Conservation (phyloP, 495 filamentous ascomycete genomes). For the Podospora didyma region DNA sequence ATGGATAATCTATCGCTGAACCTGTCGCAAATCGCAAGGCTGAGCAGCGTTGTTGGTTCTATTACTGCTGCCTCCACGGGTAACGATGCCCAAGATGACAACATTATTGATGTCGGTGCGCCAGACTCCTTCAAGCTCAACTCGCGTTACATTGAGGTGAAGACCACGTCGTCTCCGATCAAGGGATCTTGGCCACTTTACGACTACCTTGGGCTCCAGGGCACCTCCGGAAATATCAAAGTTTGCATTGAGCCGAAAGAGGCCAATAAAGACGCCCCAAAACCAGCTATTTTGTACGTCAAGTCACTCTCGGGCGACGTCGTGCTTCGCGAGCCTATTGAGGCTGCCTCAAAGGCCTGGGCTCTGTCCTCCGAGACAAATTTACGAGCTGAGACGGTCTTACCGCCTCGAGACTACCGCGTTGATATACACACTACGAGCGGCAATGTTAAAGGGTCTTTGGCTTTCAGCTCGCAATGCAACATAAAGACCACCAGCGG, state of each 20-base stretch:
- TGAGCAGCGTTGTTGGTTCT: slow-evolving; percentile 25
- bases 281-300: slow-evolving; percentile 31
- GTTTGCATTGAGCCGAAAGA: slow-evolving; percentile 35
- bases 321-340: slow-evolving; percentile 31
- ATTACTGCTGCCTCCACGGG: slow-evolving; percentile 21
- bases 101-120: slow-evolving; percentile 19
- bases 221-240: slow-evolving; percentile 33
- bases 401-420: slow-evolving; percentile 41
- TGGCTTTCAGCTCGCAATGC: slow-evolving; percentile 27
- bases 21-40: slow-evolving; percentile 17
- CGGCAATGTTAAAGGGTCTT: slow-evolving; percentile 24
- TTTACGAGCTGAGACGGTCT: neutral
- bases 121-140: slow-evolving; percentile 25
- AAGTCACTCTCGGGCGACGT: slow-evolving; percentile 33
- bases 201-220: slow-evolving; percentile 34
- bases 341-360: slow-evolving; percentile 10
- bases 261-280: slow-evolving; percentile 16
- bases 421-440: slow-evolving; percentile 35
- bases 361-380: neutral
- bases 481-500: slow-evolving; percentile 26
- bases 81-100: slow-evolving; percentile 6
- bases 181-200: slow-evolving; percentile 40
- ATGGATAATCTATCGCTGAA: slow-evolving; percentile 36
- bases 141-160: slow-evolving; percentile 30
- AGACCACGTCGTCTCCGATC: slow-evolving; percentile 34